Conservation (phyloP, 805 yeast genomes). For the Starmerella khaoyaiensis region DNA sequence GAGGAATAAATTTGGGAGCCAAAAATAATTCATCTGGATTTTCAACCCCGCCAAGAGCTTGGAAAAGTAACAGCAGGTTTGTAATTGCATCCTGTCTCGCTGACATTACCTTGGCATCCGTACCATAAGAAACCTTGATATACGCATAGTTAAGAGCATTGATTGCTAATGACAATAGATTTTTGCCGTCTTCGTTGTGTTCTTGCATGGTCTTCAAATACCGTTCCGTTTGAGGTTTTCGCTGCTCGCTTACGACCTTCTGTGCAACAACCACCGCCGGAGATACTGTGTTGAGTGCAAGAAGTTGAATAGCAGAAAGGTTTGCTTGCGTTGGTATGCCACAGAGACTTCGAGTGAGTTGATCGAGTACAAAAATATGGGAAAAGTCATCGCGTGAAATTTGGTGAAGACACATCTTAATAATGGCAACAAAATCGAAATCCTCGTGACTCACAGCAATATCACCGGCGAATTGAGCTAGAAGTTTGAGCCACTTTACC, state of each 20-base stretch:
- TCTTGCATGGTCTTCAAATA: conserved; percentile 2
- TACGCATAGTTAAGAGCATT: conserved; percentile 10
- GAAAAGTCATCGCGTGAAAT: conserved; percentile 7
- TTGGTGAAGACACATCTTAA: conserved; percentile 13
- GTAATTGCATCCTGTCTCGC: conserved; percentile 8
- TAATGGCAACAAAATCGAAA: conserved; percentile 13
- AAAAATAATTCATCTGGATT: neutral
- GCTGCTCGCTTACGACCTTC: conserved; percentile 12
- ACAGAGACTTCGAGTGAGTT: conserved; percentile 10
- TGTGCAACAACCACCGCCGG: conserved; percentile 2
- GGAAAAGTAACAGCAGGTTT: conserved; percentile 4
- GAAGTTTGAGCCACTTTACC: conserved; percentile 14
- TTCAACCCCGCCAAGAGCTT: neutral
- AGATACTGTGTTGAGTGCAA: conserved; percentile 6
- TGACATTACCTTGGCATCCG: conserved; percentile 13
- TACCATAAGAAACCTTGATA: too few species aligned
- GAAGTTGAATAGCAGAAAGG: conserved; percentile 12
- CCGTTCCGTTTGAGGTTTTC: conserved; percentile 7
- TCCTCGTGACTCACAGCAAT: conserved; percentile 9
- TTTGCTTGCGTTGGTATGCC: conserved; percentile 11
- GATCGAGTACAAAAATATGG: conserved; percentile 10
- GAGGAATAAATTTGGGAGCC: neutral
- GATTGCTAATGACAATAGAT: conserved; percentile 1
- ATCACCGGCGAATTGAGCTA: conserved; percentile 18
- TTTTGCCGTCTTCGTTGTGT: neutral